Evolutionary conservation across 129 eudicot species (phyloP), one percentile per base, ranked within the genome.

Genomic region (Cynara cardunculus): DNA sequence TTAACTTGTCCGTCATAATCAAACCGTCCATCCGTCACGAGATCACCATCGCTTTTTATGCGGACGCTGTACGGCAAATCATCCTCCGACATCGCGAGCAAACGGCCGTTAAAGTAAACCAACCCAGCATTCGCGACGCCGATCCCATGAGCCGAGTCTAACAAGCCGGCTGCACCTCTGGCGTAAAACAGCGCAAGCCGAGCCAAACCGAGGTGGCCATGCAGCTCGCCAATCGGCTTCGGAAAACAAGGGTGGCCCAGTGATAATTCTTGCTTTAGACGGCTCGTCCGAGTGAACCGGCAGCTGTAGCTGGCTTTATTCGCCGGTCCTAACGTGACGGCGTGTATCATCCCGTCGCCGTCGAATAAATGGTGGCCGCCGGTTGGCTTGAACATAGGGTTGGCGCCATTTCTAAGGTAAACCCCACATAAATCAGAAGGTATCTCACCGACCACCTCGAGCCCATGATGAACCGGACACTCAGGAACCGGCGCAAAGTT

Each of bases 281-380:
- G 89, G 81, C 71, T 93, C 12, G 96, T 93, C 1, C 28, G 78
- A 28, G 92, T 91, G 78, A 87, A 87, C 79, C 98, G 92, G 78
- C 96, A 84, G 25, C 86, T 53, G n/a, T 90, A 87, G 25, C 86
- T 84, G 2, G 93, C 93, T 71, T 64, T 22, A 61, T 86, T 86
- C 1, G 41, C 85, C 0, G 85, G 34, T 0, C 76, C 87, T 30
- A 92, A 56, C n/a, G 31, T 88, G 12, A 92, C 91, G 64, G 96
- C 90, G 76, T 92, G 97, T 62, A 92, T 85, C 97, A 90, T 92
- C n/a, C 97, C 96, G 75, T 92, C 97, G 0, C 97, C 97, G 61
- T 92, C 97, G 5, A 89, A 92, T 0, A 88, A 39, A 67, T 92
- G 97, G 76, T 90, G 89, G 32, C 92, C 91, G 53, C 85, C 85